A percentile compares a stretch with the other conserved stretches of the same genome.
Conservation (phyloP, 495 filamentous ascomycete genomes). For the Parachaetomium inaequale region DNA sequence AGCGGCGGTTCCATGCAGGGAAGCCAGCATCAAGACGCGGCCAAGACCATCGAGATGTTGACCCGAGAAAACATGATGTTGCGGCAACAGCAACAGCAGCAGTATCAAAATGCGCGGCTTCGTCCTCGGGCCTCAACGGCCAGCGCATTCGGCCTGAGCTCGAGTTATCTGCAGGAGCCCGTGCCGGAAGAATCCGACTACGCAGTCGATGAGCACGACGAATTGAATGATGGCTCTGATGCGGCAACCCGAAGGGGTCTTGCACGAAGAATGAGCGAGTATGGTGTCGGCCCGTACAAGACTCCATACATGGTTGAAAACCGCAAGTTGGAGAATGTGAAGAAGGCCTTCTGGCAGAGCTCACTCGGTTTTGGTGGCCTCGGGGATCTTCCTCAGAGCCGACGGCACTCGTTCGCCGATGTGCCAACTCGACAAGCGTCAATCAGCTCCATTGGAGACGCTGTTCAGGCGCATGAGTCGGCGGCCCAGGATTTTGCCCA, state of each 20-base stretch:
- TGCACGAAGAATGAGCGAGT: slow-evolving; percentile 59
- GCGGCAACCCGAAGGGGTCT: slow-evolving; percentile 51
- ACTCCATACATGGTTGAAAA: slow-evolving; percentile 62
- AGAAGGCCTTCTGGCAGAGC: slow-evolving; percentile 84
- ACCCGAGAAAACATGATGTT: slow-evolving; percentile 68
- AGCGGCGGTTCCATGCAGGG: slow-evolving; percentile 55
- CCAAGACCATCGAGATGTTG: slow-evolving; percentile 70
- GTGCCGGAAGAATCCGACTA: slow-evolving; percentile 69
- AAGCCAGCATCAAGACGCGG: slow-evolving; percentile 53
- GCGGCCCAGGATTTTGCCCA: slow-evolving; percentile 38
- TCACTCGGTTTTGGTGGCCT: slow-evolving; percentile 74
- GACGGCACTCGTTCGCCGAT: slow-evolving; percentile 97
- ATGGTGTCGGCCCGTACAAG: slow-evolving; percentile 54
- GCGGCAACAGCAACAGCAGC: slow-evolving; percentile 56
- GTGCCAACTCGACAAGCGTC: slow-evolving; percentile 63
- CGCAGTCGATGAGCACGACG: slow-evolving; percentile 67
- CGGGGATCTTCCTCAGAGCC: slow-evolving; percentile 72
- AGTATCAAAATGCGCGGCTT: slow-evolving; percentile 55
- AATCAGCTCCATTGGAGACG: slow-evolving; percentile 60
- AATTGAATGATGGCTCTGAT: slow-evolving; percentile 56
- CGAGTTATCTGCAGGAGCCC: slow-evolving; percentile 59
- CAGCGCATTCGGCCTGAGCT: slow-evolving; percentile 50
- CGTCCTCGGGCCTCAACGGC: slow-evolving; percentile 61
- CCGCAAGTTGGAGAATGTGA: slow-evolving; percentile 70
- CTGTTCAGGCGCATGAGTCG: slow-evolving; percentile 42